A percentile compares a stretch with the other conserved stretches of the same genome.
Conservation (phyloP, 2,329 filamentous ascomycete genomes). For the Fusarium stilboides region DNA sequence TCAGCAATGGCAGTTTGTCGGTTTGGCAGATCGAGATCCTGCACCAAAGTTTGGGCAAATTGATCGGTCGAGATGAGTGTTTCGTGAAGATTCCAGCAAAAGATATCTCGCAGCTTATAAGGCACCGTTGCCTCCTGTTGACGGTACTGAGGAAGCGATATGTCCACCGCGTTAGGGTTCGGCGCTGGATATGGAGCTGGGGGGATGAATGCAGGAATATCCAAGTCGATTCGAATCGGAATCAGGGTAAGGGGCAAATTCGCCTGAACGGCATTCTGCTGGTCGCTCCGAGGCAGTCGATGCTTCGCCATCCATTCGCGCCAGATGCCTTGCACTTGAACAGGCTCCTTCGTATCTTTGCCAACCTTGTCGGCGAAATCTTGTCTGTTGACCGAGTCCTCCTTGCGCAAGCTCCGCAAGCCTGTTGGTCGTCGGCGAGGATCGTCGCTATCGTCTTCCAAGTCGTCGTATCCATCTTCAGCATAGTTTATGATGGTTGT, state of each 20-base stretch:
- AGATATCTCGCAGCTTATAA: slow-evolving; percentile 93
- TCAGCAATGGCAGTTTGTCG: slow-evolving; percentile 78
- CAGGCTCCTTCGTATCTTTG: slow-evolving; percentile 84
- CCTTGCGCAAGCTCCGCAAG: slow-evolving; percentile 84
- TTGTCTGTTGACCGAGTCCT: slow-evolving; percentile 75
- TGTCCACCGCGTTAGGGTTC: slow-evolving; percentile 75
- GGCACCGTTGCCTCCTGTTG: slow-evolving; percentile 84
- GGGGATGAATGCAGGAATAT: slow-evolving; percentile 84
- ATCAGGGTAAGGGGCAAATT: slow-evolving; percentile 90
- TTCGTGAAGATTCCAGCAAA: slow-evolving; percentile 98
- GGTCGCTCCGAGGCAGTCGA: slow-evolving; percentile 67
- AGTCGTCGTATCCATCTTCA: slow-evolving; percentile 92
- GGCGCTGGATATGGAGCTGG: slow-evolving; percentile 75
- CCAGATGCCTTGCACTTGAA: slow-evolving; percentile 91
- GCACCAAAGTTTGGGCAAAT: slow-evolving; percentile 91
- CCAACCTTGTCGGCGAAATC: slow-evolving; percentile 83
- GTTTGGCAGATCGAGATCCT: slow-evolving; percentile 92
- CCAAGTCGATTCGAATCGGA: slow-evolving; percentile 95
- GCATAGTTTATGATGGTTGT: slow-evolving; percentile 98
- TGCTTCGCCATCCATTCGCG: slow-evolving; percentile 94
- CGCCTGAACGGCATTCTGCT: slow-evolving; percentile 75
- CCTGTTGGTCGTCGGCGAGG: slow-evolving; percentile 85
- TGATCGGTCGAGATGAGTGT: slow-evolving; percentile 94
- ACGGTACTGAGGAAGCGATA: slow-evolving; percentile 83
- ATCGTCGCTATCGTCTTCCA: slow-evolving; percentile 81